Percentiles rank a stretch among this genome's conserved stretches.
phyloP scores from a whole-genome alignment of 257 asterid species.

The Primulina huaijiensis region DNA sequence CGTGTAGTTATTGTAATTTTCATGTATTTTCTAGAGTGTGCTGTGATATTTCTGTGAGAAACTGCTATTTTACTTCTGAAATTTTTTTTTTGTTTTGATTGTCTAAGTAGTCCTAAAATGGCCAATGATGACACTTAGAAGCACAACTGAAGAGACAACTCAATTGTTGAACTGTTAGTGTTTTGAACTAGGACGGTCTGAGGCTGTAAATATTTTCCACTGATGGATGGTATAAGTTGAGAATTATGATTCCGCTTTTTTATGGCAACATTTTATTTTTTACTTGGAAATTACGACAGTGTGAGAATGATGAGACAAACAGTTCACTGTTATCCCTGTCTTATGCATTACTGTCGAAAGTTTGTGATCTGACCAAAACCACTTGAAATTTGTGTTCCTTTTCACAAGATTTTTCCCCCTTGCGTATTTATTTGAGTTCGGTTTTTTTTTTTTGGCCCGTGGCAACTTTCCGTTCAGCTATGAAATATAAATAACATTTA shows the following conservation, averaged over 20 bases:
- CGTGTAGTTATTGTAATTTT: too few species aligned
- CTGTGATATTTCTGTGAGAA: too few species aligned
- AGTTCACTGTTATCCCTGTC: constrained; percentile 64
- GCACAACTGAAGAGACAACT: neutral
- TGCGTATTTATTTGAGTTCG: neutral
- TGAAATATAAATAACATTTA: neutral
- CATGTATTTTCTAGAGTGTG: too few species aligned
- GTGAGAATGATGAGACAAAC: constrained; percentile 40
- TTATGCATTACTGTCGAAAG: constrained; percentile 36
- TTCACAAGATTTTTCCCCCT: neutral
- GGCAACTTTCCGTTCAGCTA: neutral
- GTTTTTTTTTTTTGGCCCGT: neutral
- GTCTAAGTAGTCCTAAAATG: neutral
- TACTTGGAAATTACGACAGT: neutral
- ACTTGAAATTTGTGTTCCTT: neutral
- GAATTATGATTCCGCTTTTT: neutral
- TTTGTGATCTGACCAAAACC: constrained; percentile 45
- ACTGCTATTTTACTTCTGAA: neutral
- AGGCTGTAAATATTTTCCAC: neutral
- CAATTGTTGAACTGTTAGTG: neutral
- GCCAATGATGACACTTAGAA: neutral
- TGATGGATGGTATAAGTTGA: neutral
- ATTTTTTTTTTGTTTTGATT: too few species aligned
- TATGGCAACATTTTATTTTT: neutral
- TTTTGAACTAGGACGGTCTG: constrained; percentile 3